Base-by-base conservation (phyloP, 768 basidiomycete species). In the Tricholoma furcatifolium region DNA sequence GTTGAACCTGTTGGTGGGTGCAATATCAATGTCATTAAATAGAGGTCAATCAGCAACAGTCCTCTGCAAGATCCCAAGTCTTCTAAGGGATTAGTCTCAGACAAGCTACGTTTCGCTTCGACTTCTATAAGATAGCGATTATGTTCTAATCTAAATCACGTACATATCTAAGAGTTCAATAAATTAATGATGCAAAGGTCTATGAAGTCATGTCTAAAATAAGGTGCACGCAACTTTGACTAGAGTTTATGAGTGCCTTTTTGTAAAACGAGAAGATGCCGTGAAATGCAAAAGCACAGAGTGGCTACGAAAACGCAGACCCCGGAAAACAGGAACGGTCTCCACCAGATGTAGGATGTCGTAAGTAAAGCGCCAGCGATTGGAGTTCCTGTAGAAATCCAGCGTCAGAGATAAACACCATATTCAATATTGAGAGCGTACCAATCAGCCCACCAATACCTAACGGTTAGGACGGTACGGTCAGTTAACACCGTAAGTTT, bases 361-460 rank as follows among this genome's bases (percentile, higher is more conserved):
- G 76, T 79, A 6, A 83, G 66, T 12, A 83, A 62, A 11, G 78
- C 78, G 6, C 82, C 81, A 18, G 74, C 69, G 56, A 82, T 76
- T 0, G 81, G 81, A 1, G 74, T 74, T 12, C 70, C 75, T 76
- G 23, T 11, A n/a, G 7, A 9, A 21, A 12, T 23, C 43, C 12
- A 54, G 27, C n/a, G 27, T 27, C 27, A 27, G 7, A 4, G 27
- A 27, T 3, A 27, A 18, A 31, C n/a, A 20, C 17, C 15, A 12
- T 30, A 53, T 2, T 14, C 7, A 7, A 38, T 23, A 12, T 24
- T 14, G 17, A 14, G 12, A 44, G 31, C 62, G 48, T 58, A 74
- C 80, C 77, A 56, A 71, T 70, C 15, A 73, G 59, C 17, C 62
- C 69, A 17, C 65, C 60, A 21, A 68, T 51, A 9, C 63, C 62